phyloP scores from a whole-genome alignment of 768 basidiomycete species.

The Mycena metata region DNA sequence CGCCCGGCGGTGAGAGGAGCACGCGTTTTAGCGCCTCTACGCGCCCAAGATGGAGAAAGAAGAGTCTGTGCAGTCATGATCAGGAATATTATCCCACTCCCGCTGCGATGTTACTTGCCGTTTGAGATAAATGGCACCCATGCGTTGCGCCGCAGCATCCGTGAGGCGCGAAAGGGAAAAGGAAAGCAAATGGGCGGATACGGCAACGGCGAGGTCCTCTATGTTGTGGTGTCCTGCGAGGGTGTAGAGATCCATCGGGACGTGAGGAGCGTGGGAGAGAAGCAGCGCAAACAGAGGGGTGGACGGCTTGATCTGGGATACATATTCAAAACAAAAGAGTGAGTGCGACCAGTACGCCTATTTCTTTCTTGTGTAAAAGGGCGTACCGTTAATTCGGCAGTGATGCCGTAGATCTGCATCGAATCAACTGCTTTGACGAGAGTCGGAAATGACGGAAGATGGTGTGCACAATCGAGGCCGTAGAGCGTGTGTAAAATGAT shows the following conservation, averaged over 20 bases:
- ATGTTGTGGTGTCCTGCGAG: conserved; percentile 76
- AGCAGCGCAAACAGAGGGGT: conserved; percentile 71
- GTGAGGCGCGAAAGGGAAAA: conserved; percentile 75
- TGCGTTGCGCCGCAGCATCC: conserved; percentile 76
- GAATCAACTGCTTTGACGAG: conserved; percentile 68
- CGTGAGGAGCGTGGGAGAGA: conserved; percentile 74
- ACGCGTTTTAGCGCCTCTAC: conserved; percentile 85
- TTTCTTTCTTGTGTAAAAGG: no score
- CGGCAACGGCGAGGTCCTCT: conserved; percentile 79
- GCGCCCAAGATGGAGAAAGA: conserved; percentile 87
- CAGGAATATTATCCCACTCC: no score
- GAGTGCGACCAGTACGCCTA: no score
- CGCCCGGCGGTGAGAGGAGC: conserved; percentile 78
- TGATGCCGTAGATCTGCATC: conserved; percentile 71
- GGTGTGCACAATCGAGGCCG: conserved; percentile 79
- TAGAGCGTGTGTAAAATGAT: conserved; percentile 81
- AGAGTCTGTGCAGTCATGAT: conserved; percentile 52
- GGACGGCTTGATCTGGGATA: conserved; percentile 55
- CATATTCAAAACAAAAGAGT: background rate
- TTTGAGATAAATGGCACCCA: conserved; percentile 84
- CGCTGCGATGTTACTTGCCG: conserved; percentile 45
- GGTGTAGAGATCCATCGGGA: conserved; percentile 79
- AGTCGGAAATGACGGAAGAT: conserved; percentile 74
- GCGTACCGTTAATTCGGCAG: conserved; percentile 50
- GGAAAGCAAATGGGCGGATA: conserved; percentile 61